Base-by-base conservation (phyloP, 192 early-diverging fungal species). In the Chytriomyces sp. region DNA sequence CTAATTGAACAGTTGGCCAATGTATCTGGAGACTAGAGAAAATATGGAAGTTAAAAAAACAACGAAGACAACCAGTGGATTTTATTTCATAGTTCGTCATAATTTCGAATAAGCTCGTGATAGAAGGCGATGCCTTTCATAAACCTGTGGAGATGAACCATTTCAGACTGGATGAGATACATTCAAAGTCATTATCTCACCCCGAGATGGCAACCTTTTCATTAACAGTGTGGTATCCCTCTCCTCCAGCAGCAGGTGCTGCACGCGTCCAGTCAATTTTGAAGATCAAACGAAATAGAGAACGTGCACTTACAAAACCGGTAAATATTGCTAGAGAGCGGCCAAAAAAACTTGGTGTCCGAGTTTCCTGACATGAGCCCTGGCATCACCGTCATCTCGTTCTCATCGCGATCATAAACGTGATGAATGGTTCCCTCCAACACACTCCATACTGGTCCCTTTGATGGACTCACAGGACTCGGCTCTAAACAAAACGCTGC, bases 261-360 rank as follows among this genome's bases (percentile, higher is more conserved):
- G n/a, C n/a, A n/a, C n/a, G n/a, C n/a, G n/a, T n/a, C n/a, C n/a
- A n/a, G n/a, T n/a, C n/a, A n/a, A n/a, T n/a, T n/a, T n/a, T n/a
- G n/a, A n/a, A n/a, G n/a, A n/a, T n/a, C n/a, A n/a, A n/a, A n/a
- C n/a, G n/a, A n/a, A 30, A 39, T 36, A 39, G 22, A 28, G 41
- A 72, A 31, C 26, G 39, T 1, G 52, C 17, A 49, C 2, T 2
- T 17, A 22, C 56, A 22, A 58, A 56, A 78, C 14, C 77, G 67
- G 62, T 80, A 82, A 64, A 82, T 78, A 57, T 76, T 69, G 37
- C 68, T 61, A 33, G 68, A 70, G 64, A 82, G 52, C 41, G 39
- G n/a, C 76, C 75, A 80, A 60, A 79, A 79, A 40, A 60, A 57
- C 34, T 76, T 53, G 22, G 78, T 82, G 61, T 80, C 81, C 4